These are phyloP conservation scores for Linum usitatissimum DNA, from an alignment of 345 rosid species.

Conservation along the genomic window DNA sequence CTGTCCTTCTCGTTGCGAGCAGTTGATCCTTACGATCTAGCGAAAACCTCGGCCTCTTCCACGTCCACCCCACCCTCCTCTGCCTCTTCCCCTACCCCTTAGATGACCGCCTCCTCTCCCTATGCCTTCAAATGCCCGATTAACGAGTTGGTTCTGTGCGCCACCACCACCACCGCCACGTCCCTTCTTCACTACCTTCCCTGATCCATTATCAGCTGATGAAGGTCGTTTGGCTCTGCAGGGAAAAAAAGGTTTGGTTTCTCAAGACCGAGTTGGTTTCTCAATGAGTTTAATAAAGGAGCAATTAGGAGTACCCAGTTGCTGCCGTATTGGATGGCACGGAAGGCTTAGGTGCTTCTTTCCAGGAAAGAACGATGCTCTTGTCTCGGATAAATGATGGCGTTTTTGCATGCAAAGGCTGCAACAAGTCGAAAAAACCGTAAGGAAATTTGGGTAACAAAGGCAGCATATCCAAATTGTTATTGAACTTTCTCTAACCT, in stretches of 20 bases:
- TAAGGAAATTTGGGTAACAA: too few relatives aligned
- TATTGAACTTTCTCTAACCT: slow-evolving; percentile 33
- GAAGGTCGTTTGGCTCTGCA: slow-evolving; percentile 73
- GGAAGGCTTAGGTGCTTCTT: slow-evolving; percentile 59
- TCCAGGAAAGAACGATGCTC: slow-evolving; percentile 86
- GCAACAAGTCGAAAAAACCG: neutral
- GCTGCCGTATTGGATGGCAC: slow-evolving; percentile 31
- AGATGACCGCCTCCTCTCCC: slow-evolving; percentile 56
- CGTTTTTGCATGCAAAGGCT: slow-evolving; percentile 80
- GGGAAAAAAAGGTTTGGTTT: slow-evolving; percentile 1
- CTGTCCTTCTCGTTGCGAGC: too few relatives aligned
- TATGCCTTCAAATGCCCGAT: slow-evolving; percentile 81
- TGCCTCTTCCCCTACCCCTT: slow-evolving; percentile 45
- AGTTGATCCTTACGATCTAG: slow-evolving; percentile 12
- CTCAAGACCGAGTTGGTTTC: neutral
- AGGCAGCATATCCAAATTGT: too few relatives aligned
- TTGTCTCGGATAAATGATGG: slow-evolving; percentile 89
- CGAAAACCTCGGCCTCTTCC: slow-evolving; percentile 48
- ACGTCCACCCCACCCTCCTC: slow-evolving; percentile 39
- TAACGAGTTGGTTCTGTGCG: slow-evolving; percentile 71
- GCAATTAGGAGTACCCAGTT: slow-evolving; percentile 38
- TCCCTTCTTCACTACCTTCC: slow-evolving; percentile 52
- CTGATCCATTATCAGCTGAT: slow-evolving; percentile 41
- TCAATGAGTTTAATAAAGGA: neutral
- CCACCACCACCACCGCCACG: slow-evolving; percentile 55